phyloP scores from a whole-genome alignment of 2,329 filamentous ascomycete genomes.

The Monosporascus cannonballus region DNA sequence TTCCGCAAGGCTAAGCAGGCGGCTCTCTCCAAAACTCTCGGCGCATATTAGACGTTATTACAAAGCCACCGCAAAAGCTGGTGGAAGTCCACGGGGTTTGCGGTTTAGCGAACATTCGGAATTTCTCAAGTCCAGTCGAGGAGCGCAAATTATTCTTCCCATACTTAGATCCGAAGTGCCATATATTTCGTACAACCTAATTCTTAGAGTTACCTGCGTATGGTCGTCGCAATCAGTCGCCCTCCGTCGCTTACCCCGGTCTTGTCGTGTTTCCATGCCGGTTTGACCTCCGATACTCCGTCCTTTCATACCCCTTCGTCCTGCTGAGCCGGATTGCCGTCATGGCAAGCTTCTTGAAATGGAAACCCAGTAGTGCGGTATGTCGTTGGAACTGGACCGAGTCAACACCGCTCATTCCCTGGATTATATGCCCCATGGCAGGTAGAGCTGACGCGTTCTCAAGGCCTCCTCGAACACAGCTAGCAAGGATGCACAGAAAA shows the following conservation, averaged over 20 bases:
- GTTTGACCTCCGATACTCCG: background rate
- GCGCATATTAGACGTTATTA: background rate
- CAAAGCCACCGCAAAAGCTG: background rate
- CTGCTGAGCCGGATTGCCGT: slow-evolving; percentile 4
- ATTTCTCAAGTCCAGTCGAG: background rate
- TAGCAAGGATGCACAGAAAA: slow-evolving; percentile 42
- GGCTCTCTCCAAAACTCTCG: background rate
- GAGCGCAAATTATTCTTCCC: background rate
- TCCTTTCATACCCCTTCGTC: background rate
- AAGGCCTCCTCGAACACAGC: slow-evolving; percentile 38
- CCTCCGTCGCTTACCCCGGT: background rate
- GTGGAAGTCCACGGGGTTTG: background rate
- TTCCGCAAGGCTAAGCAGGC: background rate
- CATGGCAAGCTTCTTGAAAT: slow-evolving; percentile 56
- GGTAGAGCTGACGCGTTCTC: slow-evolving; percentile 18
- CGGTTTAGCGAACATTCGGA: background rate
- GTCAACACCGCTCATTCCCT: slow-evolving; percentile 1
- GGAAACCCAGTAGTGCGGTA: slow-evolving; percentile 50
- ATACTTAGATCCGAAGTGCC: background rate
- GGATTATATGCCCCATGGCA: background rate
- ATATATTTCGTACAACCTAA: background rate
- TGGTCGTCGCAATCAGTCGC: background rate
- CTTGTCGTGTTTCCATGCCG: background rate
- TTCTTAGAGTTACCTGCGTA: background rate
- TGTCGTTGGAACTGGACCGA: slow-evolving; percentile 25